Evolutionary conservation across 805 yeast species (phyloP), one percentile per base, ranked within the genome.

Genomic region (Vanderwaltozyma polyspora): DNA sequence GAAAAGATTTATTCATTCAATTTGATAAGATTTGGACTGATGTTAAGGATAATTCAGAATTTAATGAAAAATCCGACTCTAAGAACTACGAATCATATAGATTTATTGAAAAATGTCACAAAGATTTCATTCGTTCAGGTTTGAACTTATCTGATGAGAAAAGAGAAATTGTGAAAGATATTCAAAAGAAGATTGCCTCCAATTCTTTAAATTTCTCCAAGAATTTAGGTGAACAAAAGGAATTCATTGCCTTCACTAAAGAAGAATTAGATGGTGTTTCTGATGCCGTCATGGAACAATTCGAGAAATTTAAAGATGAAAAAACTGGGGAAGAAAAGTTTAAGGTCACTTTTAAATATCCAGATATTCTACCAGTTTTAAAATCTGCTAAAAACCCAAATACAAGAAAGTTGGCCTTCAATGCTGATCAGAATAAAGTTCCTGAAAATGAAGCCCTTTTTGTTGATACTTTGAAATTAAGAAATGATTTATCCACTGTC

Each of bases 281-380:
- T 2, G 66, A 68, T 26, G 74, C 72, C 37, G 72, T 72, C 3
- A 45, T 80, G 43, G 67, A 66, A 14, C 79, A 70, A 49, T 78
- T 76, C 48, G 79, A 69, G 35, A 59, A 57, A 37, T 33, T 42
- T 24, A 29, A 17, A n/a, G 60, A 63, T 17, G 59, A 60, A 24
- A 59, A 57, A 9, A 67, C 62, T 15, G 72, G 63, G 16, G 66
- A 59, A 13, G 55, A 53, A 40, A 59, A 55, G 43, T 63, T 55
- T 44, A 78, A 78, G 50, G 79, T 84, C 66, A 79, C 91, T 2
- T 81, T 72, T 63, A 82, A 84, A 55, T 80, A 79, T 48, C 91
- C 94, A 1, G 94, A 83, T 51, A 56, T 79, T 31, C 62, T 78
- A 41, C 93, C 93, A 2, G 79, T 79, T n/a, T 57, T 81, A 55